phyloP scores from a whole-genome alignment of 495 filamentous ascomycete genomes.

The Jackrogersella minutella region DNA sequence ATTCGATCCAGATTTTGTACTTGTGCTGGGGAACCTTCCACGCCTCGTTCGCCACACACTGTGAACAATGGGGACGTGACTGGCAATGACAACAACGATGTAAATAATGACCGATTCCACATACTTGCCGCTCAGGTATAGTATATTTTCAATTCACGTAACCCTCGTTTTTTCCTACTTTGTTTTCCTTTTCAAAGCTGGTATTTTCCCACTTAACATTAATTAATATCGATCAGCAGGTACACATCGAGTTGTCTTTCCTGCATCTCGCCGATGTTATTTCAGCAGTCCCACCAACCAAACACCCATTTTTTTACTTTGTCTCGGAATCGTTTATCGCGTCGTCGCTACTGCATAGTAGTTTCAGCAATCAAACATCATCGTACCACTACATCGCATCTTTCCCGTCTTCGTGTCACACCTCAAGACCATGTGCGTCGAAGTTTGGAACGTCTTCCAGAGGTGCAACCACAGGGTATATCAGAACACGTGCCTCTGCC shows the following conservation, averaged over 20 bases:
- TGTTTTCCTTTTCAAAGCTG: neutral
- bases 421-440: constrained; percentile 37
- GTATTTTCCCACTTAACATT: neutral
- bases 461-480: constrained; percentile 38
- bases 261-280: constrained; percentile 2
- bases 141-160: neutral
- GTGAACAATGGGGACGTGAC: constrained; percentile 8
- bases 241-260: neutral
- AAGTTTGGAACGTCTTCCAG: constrained; percentile 29
- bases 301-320: neutral
- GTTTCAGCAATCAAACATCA: neutral
- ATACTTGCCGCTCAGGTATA: constrained; percentile 6
- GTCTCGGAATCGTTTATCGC: neutral
- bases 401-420: constrained; percentile 2
- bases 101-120: neutral
- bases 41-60: neutral
- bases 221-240: neutral
- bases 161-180: neutral
- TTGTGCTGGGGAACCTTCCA: neutral
- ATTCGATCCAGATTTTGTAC: neutral
- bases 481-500: constrained; percentile 40
- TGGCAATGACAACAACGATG: neutral
- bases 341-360: neutral
- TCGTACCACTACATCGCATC: constrained; percentile 1
- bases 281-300: neutral